phyloP scores from a whole-genome alignment of 2,329 filamentous ascomycete genomes.

The Pestalotiopsis sp. region DNA sequence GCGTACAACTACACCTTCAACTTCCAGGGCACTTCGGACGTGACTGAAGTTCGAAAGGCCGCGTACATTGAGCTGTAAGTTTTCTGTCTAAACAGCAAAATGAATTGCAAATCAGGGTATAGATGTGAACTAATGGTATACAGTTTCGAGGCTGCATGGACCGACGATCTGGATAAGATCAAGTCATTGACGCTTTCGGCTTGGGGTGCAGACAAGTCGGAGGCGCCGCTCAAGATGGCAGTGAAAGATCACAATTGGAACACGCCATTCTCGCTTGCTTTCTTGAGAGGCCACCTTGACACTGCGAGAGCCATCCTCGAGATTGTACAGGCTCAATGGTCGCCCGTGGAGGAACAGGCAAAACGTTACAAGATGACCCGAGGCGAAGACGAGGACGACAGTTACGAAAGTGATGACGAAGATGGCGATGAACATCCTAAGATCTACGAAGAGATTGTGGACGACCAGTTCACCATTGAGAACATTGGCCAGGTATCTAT shows the following conservation, averaged over 20 bases:
- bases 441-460: slow-evolving; percentile 57
- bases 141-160: slow-evolving; percentile 74
- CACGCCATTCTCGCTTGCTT: slow-evolving; percentile 68
- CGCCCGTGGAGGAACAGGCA: slow-evolving; percentile 53
- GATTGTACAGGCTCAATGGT: slow-evolving; percentile 71
- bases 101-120: background rate
- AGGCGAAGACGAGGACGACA: slow-evolving; percentile 35
- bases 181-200: slow-evolving; percentile 63
- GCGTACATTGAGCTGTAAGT: slow-evolving; percentile 67
- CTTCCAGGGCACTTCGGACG: slow-evolving; percentile 56
- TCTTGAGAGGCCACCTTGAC: slow-evolving; percentile 64
- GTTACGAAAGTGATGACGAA: slow-evolving; percentile 38
- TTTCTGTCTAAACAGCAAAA: background rate
- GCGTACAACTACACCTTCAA: slow-evolving; percentile 51
- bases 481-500: slow-evolving; percentile 71
- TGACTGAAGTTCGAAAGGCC: slow-evolving; percentile 53
- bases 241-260: slow-evolving; percentile 52
- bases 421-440: slow-evolving; percentile 40
- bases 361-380: slow-evolving; percentile 49
- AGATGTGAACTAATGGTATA: slow-evolving; percentile 14
- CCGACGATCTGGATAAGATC: slow-evolving; percentile 66
- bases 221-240: slow-evolving; percentile 66
- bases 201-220: slow-evolving; percentile 55
- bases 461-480: slow-evolving; percentile 74
- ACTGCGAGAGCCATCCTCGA: slow-evolving; percentile 68